Base-by-base conservation (phyloP, 306 rosid species). In the Lathyrus oleraceus region DNA sequence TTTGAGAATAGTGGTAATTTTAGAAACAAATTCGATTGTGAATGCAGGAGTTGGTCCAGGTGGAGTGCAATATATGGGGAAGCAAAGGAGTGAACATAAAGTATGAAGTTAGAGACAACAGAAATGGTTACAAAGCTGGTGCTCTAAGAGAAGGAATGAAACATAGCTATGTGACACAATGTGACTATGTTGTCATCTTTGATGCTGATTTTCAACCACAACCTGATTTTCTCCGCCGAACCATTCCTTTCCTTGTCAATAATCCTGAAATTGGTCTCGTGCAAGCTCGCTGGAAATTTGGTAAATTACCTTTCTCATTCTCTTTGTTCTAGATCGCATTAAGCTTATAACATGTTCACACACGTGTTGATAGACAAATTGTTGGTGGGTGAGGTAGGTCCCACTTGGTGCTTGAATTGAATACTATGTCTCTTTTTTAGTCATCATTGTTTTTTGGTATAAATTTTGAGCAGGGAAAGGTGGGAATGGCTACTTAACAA, bases 231-330 rank as follows among this genome's bases (percentile, higher is more conserved):
- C 82, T 91, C 2, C 81, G 89, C 76, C 95, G 92, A 25, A 84
- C 94, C 61, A 53, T 91, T 30, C 97, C 97, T 27, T 91, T 85
- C 70, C 91, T 89, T 2, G 72, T 68, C 28, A 85, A 89, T 76
- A 91, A 87, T 78, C 84, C 91, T 6, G 67, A 84, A 57, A 71
- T 91, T 1, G 96, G 82, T 13, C 87, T 91, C 4, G 85, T 87
- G 68, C 97, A 91, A 70, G 79, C 96, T 10, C 94, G 97, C 9
- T 91, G 97, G 96, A 89, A 84, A 11, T 91, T 91, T 42, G 96
- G 97, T 91, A 84, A 73, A 5, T 8, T 6, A 35, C 8, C 8
- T 35, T 35, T 35, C 6, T 40, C 17, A 4, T 44, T 4, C 5
- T 44, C 14, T 17, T 44, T 5, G 1, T 44, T 44, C 8, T 12